A percentile compares a stretch with the other conserved stretches of the same genome.
Evolutionary conservation across 2,329 filamentous ascomycete genomes (phyloP).

Genomic region (Sporothrix curviconia): DNA sequence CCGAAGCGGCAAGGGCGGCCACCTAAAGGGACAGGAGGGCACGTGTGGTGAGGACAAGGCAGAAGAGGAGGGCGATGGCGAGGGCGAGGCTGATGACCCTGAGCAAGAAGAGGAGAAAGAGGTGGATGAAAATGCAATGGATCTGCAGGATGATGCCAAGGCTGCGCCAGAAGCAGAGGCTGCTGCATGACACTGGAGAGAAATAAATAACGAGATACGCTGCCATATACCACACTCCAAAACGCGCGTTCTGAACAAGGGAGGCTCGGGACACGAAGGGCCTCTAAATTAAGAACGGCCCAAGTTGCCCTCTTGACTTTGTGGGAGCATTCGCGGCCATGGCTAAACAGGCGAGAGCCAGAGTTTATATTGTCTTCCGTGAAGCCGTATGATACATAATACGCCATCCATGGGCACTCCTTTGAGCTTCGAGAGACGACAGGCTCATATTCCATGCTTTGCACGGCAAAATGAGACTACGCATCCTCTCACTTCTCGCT

Average conservation of each 20-base stretch:
- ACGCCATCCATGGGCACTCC: too few relatives aligned
- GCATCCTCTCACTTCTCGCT: not conserved
- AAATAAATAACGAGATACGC: not conserved
- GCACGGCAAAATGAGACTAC: not conserved
- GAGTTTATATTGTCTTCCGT: too few relatives aligned
- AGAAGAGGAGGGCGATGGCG: constrained; percentile 23
- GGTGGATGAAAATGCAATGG: not conserved
- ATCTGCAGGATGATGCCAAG: not conserved
- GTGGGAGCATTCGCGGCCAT: not conserved
- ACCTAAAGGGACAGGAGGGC: constrained; percentile 40
- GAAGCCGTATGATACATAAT: too few relatives aligned
- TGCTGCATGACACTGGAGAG: not conserved
- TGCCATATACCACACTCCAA: not conserved
- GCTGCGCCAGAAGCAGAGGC: not conserved
- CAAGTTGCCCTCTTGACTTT: not conserved
- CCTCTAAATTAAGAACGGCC: not conserved
- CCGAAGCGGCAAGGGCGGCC: constrained; percentile 83
- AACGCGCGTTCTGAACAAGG: not conserved
- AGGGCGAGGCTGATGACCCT: not conserved
- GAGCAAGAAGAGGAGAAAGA: not conserved
- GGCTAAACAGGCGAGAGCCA: not conserved
- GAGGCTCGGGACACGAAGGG: not conserved
- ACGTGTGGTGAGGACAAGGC: constrained; percentile 22
- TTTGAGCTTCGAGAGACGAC: too few relatives aligned
- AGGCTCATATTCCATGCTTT: too few relatives aligned